Base-by-base conservation (phyloP, 2,329 filamentous ascomycete species). In the Trichoderma harzianum region DNA sequence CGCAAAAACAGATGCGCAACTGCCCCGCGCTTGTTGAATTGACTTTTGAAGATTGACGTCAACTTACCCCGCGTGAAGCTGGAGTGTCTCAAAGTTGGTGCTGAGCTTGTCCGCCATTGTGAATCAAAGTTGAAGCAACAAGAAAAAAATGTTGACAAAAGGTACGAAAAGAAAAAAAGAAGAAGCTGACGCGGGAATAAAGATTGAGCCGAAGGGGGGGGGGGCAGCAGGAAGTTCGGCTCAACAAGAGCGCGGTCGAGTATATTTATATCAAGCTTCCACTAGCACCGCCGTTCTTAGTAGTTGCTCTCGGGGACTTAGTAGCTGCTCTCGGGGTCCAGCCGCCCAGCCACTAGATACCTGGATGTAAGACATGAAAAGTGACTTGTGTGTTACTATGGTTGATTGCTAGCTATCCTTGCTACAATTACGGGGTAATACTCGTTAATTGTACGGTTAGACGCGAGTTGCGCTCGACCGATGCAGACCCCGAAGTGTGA, bases 61-160 rank as follows among this genome's bases (percentile, higher is more conserved):
- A 53, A 80, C 85, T 78, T 89, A 93, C 91, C 93, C 93, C 79
- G 93, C 93, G 81, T 96, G 93, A 76, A 96, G 88, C 86, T 95
- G 93, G 75, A 95, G 87, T 73, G 93, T 96, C 86, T 95, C 93
- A 77, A 96, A 96, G 81, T 91, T 88, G 76, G 86, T 86, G 82
- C 84, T 86, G 55, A 86, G 78, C 72, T 87, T 30, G 43, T 60
- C 84, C 60, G 82, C 78, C 81, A 82, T 81, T 71, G 53, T 79
- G 74, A 69, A 6, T 18, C 14, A 67, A 36, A 34, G 57, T 34
- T 34, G n/a, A 61, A 32, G 34, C 24, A 26, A 36, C 28, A 43
- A 36, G 36, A 72, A 75, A 74, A 72, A 72, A 76, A 78, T 43
- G 39, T 43, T 43, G 39, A 43, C 39, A 43, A 43, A 43, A 43